Evolutionary conservation across 176 grass and related monocot genomes (phyloP).

Genomic region (Ensete glaucum): DNA sequence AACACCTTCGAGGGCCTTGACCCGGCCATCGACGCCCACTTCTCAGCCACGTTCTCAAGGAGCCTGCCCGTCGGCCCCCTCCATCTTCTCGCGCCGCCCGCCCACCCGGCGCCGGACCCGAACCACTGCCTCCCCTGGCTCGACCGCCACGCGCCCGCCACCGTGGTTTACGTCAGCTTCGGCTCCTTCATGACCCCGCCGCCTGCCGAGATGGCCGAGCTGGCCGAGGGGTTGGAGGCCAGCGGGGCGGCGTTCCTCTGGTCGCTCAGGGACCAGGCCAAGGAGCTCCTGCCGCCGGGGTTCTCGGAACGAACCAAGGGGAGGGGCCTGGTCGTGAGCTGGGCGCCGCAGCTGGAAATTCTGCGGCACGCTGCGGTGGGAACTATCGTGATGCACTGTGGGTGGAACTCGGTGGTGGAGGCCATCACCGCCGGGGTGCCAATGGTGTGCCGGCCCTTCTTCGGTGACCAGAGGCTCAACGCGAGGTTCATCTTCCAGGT

Average conservation of each 20-base stretch:
- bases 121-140: slow-evolving; percentile 25
- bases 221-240: background rate
- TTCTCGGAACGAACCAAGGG: slow-evolving; percentile 26
- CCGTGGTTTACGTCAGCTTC: slow-evolving; percentile 33
- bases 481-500: background rate
- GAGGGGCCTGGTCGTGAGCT: slow-evolving; percentile 22
- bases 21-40: background rate
- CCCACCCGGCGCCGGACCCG: background rate
- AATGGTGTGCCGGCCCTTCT: slow-evolving; percentile 6
- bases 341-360: slow-evolving; percentile 36
- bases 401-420: slow-evolving; percentile 21
- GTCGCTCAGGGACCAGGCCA: background rate
- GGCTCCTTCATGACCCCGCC: background rate
- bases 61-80: slow-evolving; percentile 19
- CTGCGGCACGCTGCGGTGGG: slow-evolving; percentile 32
- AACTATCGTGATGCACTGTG: background rate
- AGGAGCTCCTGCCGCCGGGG: slow-evolving; percentile 17
- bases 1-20: slow-evolving; percentile 27
- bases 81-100: slow-evolving; percentile 6
- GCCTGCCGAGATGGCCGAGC: background rate
- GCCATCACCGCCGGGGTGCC: slow-evolving; percentile 5
- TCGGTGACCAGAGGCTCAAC: background rate
- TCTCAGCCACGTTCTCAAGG: background rate
- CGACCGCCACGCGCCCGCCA: slow-evolving; percentile 5
- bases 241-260: slow-evolving; percentile 6